A percentile compares a stretch with the other conserved stretches of the same genome.
Evolutionary conservation across 345 rosid genomes (phyloP).

Genomic region (Eucalyptus fibrosa): DNA sequence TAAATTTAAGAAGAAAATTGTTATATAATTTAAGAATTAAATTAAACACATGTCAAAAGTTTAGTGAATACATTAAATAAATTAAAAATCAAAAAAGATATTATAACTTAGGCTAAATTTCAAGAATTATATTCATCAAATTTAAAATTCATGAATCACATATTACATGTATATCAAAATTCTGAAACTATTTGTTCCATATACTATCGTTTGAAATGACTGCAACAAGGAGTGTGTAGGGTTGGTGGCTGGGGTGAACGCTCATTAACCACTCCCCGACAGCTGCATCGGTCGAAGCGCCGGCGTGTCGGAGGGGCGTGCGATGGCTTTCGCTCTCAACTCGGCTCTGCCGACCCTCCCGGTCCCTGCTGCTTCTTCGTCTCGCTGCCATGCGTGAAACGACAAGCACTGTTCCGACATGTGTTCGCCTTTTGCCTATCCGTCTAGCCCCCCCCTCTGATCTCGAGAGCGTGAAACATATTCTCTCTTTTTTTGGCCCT

Average conservation of each 20-base stretch:
- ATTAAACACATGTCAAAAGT: rapidly evolving
- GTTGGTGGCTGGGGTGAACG: background rate
- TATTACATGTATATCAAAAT: too few species aligned
- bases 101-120: too few species aligned
- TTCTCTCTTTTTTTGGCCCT: background rate
- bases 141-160: too few species aligned
- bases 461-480: background rate
- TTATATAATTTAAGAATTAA: too few species aligned
- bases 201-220: background rate
- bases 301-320: background rate
- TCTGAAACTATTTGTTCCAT: rapidly evolving
- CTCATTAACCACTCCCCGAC: background rate
- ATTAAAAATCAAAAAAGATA: rapidly evolving
- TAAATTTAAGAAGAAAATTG: too few species aligned
- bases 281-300: background rate
- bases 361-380: background rate
- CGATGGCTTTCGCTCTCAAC: background rate
- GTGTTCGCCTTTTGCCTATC: background rate
- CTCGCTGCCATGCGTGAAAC: background rate
- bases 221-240: background rate
- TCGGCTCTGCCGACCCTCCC: background rate
- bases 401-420: background rate
- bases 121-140: too few species aligned
- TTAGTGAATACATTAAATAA: rapidly evolving
- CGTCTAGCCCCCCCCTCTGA: background rate